Evolutionary conservation across 257 asterid genomes (phyloP).

Genomic region (Solanum etuberosum): DNA sequence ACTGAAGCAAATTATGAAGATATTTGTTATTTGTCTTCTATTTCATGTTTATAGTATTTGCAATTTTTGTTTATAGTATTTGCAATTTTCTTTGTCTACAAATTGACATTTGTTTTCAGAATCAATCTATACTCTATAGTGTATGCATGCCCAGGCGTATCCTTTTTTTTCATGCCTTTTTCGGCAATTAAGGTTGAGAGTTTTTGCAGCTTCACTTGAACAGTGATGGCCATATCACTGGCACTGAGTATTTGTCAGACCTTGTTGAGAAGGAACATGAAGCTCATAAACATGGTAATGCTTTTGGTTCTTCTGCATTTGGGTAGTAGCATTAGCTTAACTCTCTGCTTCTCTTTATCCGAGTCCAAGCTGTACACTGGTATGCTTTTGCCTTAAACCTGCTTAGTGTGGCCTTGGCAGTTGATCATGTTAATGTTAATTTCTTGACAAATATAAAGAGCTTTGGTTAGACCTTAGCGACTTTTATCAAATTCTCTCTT

Average conservation of each 20-base stretch:
- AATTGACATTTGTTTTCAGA: neutral
- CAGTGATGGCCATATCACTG: conserved; percentile 60
- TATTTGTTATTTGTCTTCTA: neutral
- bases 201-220: conserved; percentile 82
- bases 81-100: neutral
- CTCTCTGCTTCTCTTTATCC: neutral
- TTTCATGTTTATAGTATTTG: neutral
- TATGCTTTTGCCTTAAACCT: neutral
- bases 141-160: neutral
- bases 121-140: neutral
- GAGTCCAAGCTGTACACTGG: neutral
- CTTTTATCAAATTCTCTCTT: neutral
- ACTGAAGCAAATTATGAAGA: neutral
- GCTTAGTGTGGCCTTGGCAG: neutral
- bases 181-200: neutral
- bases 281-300: conserved; percentile 71
- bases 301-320: conserved; percentile 3
- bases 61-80: neutral
- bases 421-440: neutral
- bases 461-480: neutral
- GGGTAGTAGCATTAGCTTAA: neutral
- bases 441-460: neutral
- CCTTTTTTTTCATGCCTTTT: neutral
- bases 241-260: conserved; percentile 85
- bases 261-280: conserved; percentile 90